Base-by-base conservation (phyloP, 78 protist species). In the Dictyostelium brefeldianum region DNA sequence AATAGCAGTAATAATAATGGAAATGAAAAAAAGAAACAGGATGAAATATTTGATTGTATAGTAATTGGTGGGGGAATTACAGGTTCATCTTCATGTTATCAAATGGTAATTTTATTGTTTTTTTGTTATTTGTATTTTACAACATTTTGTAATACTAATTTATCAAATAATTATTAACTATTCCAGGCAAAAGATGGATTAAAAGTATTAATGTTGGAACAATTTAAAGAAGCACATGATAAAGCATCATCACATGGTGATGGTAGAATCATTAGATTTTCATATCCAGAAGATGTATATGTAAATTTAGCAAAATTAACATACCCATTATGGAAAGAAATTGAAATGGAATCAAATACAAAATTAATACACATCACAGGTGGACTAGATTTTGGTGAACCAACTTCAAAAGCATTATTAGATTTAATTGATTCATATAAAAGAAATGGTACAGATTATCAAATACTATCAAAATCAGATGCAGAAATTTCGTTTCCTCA, bases 61-160 rank as follows among this genome's bases (percentile, higher is more conserved):
- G 93, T 87, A 5, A 36, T 87, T 25, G 93, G 93, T 78, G 93
- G 93, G n/a, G 93, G 93, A 12, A 64, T 87, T 11, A 87, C 54
- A 1, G 93, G 93, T 5, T 27, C 93, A 17, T 77, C 84, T 46
- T 11, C 71, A 18, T 71, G 83, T n/a, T 87, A 87, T 25, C 80
- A 75, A 25, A 22, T 87, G 22, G 43, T 36, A n/a, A n/a, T n/a
- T n/a, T n/a, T n/a, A n/a, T n/a, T n/a, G n/a, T n/a, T n/a, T n/a
- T n/a, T n/a, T n/a, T n/a, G n/a, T n/a, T n/a, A n/a, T n/a, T n/a
- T n/a, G n/a, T n/a, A n/a, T n/a, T n/a, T n/a, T n/a, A n/a, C n/a
- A n/a, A n/a, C n/a, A n/a, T n/a, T n/a, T n/a, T n/a, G n/a, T n/a
- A n/a, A n/a, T n/a, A n/a, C n/a, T n/a, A n/a, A n/a, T n/a, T n/a